A percentile compares a stretch with the other conserved stretches of the same genome.
phyloP scores from a whole-genome alignment of 805 yeast species.

The Candida piceae region DNA sequence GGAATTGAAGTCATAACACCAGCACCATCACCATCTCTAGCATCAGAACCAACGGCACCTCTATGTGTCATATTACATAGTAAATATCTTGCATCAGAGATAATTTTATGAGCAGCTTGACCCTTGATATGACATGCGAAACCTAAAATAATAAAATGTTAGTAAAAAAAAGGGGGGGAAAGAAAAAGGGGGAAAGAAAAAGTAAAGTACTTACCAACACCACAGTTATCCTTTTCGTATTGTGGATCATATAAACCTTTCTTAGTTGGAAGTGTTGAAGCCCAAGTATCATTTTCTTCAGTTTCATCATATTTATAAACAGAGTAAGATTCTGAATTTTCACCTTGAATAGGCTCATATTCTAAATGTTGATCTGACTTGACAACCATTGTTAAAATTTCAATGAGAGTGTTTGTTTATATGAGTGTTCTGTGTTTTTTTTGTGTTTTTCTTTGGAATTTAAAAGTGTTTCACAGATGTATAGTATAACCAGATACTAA shows the following conservation, averaged over 20 bases:
- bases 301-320: constrained; percentile 68
- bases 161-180: not conserved
- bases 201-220: constrained; percentile 53
- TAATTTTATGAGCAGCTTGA: constrained; percentile 79
- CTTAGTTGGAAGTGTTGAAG: constrained; percentile 75
- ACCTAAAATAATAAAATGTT: constrained; percentile 35
- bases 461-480: no score
- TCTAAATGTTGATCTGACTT: constrained; percentile 27
- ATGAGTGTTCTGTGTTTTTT: no score
- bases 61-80: constrained; percentile 98
- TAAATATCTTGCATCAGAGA: constrained; percentile 80
- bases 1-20: constrained; percentile 93
- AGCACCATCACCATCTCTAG: constrained; percentile 98
- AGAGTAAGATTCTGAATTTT: constrained; percentile 25
- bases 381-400: constrained; percentile 17
- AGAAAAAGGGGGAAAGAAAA: not conserved
- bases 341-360: constrained; percentile 17
- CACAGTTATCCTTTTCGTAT: constrained; percentile 94
- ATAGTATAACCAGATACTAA: no score
- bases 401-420: no score
- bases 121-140: constrained; percentile 95
- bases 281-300: constrained; percentile 86
- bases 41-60: constrained; percentile 95
- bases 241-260: constrained; percentile 94
- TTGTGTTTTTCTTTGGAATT: no score